These are phyloP conservation scores for Leptodermis oblonga DNA, from an alignment of 257 asterid species.

Conservation along the genomic window DNA sequence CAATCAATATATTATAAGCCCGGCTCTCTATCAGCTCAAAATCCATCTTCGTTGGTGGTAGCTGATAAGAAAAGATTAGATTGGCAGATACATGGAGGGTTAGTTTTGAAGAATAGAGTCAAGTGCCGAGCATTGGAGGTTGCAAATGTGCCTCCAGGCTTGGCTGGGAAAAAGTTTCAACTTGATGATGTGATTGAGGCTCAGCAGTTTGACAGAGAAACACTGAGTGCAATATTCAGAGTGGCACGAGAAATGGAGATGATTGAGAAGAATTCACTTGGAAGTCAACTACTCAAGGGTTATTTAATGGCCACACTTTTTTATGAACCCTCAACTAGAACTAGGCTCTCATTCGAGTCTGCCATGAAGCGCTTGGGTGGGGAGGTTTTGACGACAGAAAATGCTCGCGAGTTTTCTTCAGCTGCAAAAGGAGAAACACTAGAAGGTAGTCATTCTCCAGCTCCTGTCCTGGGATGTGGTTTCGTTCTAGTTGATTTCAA, in stretches of 20 bases:
- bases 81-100: conserved; percentile 18
- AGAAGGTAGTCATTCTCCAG: conserved; percentile 50
- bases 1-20: conserved; percentile 18
- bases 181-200: conserved; percentile 81
- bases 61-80: conserved; percentile 18
- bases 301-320: conserved; percentile 88
- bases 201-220: conserved; percentile 81
- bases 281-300: conserved; percentile 74
- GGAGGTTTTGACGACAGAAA: conserved; percentile 90
- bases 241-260: conserved; percentile 92
- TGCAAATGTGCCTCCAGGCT: conserved; percentile 30
- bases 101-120: conserved; percentile 20
- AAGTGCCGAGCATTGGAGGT: conserved; percentile 50
- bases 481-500: neutral
- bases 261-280: conserved; percentile 66
- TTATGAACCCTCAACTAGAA: conserved; percentile 93
- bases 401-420: conserved; percentile 93
- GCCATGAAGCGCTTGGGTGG: conserved; percentile 90
- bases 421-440: conserved; percentile 99
- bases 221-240: conserved; percentile 72
- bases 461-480: conserved; percentile 2
- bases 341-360: conserved; percentile 96
- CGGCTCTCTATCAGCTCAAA: conserved; percentile 19
- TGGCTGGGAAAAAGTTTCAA: conserved; percentile 53
- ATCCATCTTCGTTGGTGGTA: conserved; percentile 16